phyloP scores from a whole-genome alignment of 2,329 filamentous ascomycete genomes.

The Aureobasidium sp. region DNA sequence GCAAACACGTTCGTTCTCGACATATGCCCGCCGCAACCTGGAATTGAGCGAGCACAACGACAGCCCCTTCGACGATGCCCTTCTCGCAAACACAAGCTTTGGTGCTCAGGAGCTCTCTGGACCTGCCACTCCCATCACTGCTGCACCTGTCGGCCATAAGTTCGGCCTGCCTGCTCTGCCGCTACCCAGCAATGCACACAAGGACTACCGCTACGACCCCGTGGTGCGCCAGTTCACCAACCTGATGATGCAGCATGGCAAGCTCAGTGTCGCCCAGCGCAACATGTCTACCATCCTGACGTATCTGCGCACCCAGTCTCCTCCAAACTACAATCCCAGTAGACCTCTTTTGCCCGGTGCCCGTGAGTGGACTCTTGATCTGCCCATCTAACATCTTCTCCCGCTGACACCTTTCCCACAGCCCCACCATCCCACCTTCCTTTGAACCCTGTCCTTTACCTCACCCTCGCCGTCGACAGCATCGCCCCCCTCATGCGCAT shows the following conservation, averaged over 20 bases:
- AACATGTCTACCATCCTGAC: slow-evolving; percentile 79
- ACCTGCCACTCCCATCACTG: neutral
- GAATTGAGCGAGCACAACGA: slow-evolving; percentile 16
- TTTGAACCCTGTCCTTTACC: slow-evolving; percentile 80
- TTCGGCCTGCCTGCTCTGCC: slow-evolving; percentile 64
- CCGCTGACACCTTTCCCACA: slow-evolving; percentile 12
- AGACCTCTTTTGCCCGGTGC: slow-evolving; percentile 67
- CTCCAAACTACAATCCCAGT: slow-evolving; percentile 64
- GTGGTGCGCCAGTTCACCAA: slow-evolving; percentile 82
- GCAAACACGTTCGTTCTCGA: slow-evolving; percentile 51
- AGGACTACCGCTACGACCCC: slow-evolving; percentile 78
- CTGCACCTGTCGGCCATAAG: slow-evolving; percentile 49
- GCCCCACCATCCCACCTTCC: slow-evolving; percentile 74
- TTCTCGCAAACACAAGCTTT: slow-evolving; percentile 2
- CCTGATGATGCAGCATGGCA: slow-evolving; percentile 84
- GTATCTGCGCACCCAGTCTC: slow-evolving; percentile 71
- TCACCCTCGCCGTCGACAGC: slow-evolving; percentile 84
- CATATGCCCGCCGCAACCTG: slow-evolving; percentile 36
- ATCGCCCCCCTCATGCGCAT: slow-evolving; percentile 83
- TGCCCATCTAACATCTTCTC: neutral
- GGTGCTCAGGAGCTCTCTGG: neutral
- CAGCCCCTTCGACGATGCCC: slow-evolving; percentile 1
- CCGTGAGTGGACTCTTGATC: slow-evolving; percentile 6
- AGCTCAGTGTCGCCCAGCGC: slow-evolving; percentile 84
- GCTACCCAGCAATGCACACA: slow-evolving; percentile 53